Evolutionary conservation across 345 rosid genomes (phyloP).

Genomic region (Hevea brasiliensis): DNA sequence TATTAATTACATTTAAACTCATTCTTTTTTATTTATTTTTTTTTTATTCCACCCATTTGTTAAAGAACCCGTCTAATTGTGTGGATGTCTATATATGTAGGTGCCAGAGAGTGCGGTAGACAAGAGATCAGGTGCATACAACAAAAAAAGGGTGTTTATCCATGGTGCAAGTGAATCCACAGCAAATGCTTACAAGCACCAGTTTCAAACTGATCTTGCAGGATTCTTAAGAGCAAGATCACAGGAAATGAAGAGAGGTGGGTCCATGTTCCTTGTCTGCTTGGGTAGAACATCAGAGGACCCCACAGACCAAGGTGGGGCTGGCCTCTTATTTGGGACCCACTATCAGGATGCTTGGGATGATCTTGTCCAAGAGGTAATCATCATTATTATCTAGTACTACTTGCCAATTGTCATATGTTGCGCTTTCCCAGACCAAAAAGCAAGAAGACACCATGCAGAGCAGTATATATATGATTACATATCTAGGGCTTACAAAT

Average conservation of each 20-base stretch:
- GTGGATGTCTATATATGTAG: slow-evolving; percentile 23
- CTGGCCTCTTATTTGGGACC: slow-evolving; percentile 92
- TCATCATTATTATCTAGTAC: background rate
- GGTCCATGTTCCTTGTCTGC: slow-evolving; percentile 93
- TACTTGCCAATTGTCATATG: too few relatives aligned
- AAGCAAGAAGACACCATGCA: slow-evolving; percentile 35
- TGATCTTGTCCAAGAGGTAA: slow-evolving; percentile 95
- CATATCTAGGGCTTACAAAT: slow-evolving; percentile 19
- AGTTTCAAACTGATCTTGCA: slow-evolving; percentile 75
- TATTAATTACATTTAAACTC: too few relatives aligned
- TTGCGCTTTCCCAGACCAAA: slow-evolving; percentile 38
- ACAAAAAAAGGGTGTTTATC: slow-evolving; percentile 79
- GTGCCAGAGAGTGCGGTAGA: slow-evolving; percentile 80
- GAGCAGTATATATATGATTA: slow-evolving; percentile 29
- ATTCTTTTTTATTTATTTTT: too few relatives aligned
- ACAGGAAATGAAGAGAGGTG: slow-evolving; percentile 73
- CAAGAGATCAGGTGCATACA: slow-evolving; percentile 66
- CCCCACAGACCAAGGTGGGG: slow-evolving; percentile 94
- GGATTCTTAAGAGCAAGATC: slow-evolving; percentile 68
- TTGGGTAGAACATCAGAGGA: slow-evolving; percentile 82
- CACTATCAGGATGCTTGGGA: slow-evolving; percentile 99
- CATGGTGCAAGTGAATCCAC: slow-evolving; percentile 65
- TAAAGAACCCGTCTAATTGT: too few relatives aligned
- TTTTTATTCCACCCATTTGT: too few relatives aligned
- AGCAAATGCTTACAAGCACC: slow-evolving; percentile 65